These are phyloP conservation scores for Achaetomiella virescens DNA, from an alignment of 495 filamentous ascomycete species.

Conservation along the genomic window DNA sequence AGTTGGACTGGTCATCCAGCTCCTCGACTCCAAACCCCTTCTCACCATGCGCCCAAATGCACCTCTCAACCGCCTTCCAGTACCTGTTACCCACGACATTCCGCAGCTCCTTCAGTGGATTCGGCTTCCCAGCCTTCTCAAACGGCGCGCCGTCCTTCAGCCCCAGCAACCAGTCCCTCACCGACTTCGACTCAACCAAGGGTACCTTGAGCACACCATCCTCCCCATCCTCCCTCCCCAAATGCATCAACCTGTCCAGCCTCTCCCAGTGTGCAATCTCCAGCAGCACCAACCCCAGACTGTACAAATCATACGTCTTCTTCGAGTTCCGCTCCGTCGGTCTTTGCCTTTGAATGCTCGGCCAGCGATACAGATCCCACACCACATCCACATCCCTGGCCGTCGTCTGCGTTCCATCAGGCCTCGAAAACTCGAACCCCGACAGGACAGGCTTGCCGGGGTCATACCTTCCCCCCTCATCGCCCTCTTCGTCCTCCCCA, in stretches of 20 bases:
- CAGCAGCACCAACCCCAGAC: conserved; percentile 42
- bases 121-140: background rate
- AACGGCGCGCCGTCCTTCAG: conserved; percentile 15
- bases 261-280: conserved; percentile 49
- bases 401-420: conserved; percentile 23
- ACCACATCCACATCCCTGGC: conserved; percentile 22
- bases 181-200: conserved; percentile 20
- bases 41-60: conserved; percentile 29
- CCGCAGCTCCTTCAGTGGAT: conserved; percentile 23
- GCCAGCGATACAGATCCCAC: conserved; percentile 33
- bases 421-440: conserved; percentile 28
- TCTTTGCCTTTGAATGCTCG: conserved; percentile 21
- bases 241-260: conserved; percentile 33
- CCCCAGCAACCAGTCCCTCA: conserved; percentile 26
- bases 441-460: conserved; percentile 17
- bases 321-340: conserved; percentile 29
- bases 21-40: conserved; percentile 27
- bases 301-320: conserved; percentile 49
- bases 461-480: conserved; percentile 5
- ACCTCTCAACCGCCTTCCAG: conserved; percentile 21
- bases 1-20: conserved; percentile 20
- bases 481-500: background rate
- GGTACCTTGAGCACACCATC: conserved; percentile 9
- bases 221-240: conserved; percentile 16
- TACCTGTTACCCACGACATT: conserved; percentile 25